Evolutionary conservation across 306 rosid genomes (phyloP), one percentile per base, ranked within the genome.

Genomic region (Pterocarpus santalinus): DNA sequence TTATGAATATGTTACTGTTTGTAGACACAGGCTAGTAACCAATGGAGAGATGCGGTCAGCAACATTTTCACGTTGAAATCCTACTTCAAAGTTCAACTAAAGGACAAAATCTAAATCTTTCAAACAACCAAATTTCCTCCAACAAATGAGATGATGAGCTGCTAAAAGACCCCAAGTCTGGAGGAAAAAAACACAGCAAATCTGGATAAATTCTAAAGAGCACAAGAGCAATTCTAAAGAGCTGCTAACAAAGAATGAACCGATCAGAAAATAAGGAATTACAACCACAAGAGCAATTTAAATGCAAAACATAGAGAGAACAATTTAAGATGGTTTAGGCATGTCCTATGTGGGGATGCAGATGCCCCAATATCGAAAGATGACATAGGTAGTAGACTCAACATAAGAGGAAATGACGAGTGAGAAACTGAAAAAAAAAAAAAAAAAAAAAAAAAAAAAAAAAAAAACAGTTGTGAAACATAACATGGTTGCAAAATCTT

Each of bases 41-140:
- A 44, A 60, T 57, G 17, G 36, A 72, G 60, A 53, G 13, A 69
- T 44, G 38, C 51, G 44, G 67, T 53, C 49, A 58, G 22, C 3
- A 57, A 57, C 68, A 22, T 68, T 69, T 35, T 34, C 65, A 38
- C 28, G 16, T 4, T 43, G 76, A 55, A 67, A 68, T 57, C 67
- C 67, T 33, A 47, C 33, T 67, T 51, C 43, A 52, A 78, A 43
- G 58, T 67, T 66, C 46, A 67, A 36, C 30, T 33, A 64, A 35
- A 77, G 81, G 56, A 64, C 51, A 47, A 74, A 62, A 62, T 12
- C 39, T 7, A 49, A 11, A 30, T 39, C 61, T 35, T 49, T 51
- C 41, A 12, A 36, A 77, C 81, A 38, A 77, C 30, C 55, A 8
- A 66, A 66, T 53, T 39, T 66, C 73, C 34, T 66, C 52, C 43